phyloP scores from a whole-genome alignment of 352 stramenopile genomes.

The Peronospora destructor region DNA sequence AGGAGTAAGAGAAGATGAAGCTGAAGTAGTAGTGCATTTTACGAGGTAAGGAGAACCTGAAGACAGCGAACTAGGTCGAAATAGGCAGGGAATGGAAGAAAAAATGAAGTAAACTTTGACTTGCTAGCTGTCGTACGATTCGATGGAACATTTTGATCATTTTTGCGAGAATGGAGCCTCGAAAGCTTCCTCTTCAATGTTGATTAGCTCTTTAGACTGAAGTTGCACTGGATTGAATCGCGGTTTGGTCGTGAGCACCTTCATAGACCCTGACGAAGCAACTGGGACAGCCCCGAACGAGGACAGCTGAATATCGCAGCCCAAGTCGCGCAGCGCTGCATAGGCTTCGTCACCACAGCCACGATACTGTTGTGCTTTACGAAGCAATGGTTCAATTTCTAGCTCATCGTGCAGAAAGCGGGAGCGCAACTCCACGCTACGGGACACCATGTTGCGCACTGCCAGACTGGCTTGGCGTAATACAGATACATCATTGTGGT shows the following conservation, averaged over 20 bases:
- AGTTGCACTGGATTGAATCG: constrained; percentile 67
- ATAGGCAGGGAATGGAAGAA: constrained; percentile 8
- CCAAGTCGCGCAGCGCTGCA: constrained; percentile 62
- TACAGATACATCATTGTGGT: constrained; percentile 37
- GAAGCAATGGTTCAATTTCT: constrained; percentile 55
- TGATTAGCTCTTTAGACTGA: constrained; percentile 46
- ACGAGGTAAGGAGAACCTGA: constrained; percentile 6
- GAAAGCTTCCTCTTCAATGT: constrained; percentile 43
- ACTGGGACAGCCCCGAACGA: constrained; percentile 35
- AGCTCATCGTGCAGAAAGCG: constrained; percentile 61
- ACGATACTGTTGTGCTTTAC: constrained; percentile 51
- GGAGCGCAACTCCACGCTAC: constrained; percentile 44
- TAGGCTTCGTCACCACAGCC: constrained; percentile 76
- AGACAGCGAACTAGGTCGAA: constrained; percentile 6
- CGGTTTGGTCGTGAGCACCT: constrained; percentile 18
- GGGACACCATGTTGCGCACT: constrained; percentile 74
- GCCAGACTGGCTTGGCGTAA: constrained; percentile 72
- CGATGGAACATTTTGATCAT: background rate
- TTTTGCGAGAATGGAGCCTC: constrained; percentile 41
- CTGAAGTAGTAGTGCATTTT: constrained; percentile 12
- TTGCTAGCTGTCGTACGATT: background rate
- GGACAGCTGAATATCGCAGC: constrained; percentile 62
- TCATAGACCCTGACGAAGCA: constrained; percentile 15
- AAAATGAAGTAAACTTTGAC: constrained; percentile 13
- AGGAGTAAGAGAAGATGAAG: constrained; percentile 9